Evolutionary conservation across 2,329 filamentous ascomycete genomes (phyloP), one percentile per base, ranked within the genome.

Genomic region (Pseudogymnoascus sp.): DNA sequence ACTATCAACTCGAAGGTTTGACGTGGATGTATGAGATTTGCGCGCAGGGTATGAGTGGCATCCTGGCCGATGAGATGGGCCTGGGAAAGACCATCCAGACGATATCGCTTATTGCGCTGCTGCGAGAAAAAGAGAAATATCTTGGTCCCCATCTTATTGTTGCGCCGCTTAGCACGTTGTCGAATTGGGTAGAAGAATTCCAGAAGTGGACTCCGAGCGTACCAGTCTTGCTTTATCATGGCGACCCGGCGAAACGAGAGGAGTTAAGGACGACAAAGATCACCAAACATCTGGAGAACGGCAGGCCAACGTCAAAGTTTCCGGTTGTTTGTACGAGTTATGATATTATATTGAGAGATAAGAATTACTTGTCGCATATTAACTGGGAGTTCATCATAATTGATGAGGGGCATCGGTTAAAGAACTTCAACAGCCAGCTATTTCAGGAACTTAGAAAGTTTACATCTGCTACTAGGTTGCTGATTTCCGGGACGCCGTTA

Each of bases 341-440:
- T 70, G 95, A 99, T 73, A 97, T 99, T 72, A 93, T 96, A 62
- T 87, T 99, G 76, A 88, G 91, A 69, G 95, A 99, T 72, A 86
- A 90, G 38, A 88, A 91, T 61, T 87, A 87, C 37, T 78, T 99
- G 4, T 86, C 86, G 0, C 88, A 89, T 64, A 93, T 96, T 63
- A 88, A 92, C 37, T 99, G 95, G 95, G 91, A 96, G 62, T 97
- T 96, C 69, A 97, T 99, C 71, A 95, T 99, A 68, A 96, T 99
- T 65, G 93, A 99, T 69, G 95, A 99, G 76, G 95, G 95, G 0
- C 95, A 99, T 73, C 88, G 95, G 1, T 87, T 99, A 82, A 99
- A 99, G 78, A 99, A 99, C 67, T 88, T 96, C 66, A 93, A 97
- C 60, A 96, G 93, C 31, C 90, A 91, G 64, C 80, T 99, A 0